phyloP scores from a whole-genome alignment of 2,329 filamentous ascomycete genomes.

The Eutypella sp. region DNA sequence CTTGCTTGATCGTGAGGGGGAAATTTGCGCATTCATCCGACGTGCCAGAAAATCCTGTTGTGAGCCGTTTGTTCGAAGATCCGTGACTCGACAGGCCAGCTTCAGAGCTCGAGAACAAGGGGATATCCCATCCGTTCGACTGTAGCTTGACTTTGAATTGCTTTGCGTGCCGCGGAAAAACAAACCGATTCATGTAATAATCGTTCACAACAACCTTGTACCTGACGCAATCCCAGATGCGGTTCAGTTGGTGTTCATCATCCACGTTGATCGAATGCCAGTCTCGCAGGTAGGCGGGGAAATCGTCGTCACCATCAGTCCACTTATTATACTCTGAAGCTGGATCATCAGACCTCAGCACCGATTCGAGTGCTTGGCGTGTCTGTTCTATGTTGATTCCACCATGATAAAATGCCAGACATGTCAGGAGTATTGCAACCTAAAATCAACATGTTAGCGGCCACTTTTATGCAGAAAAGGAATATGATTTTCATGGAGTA shows the following conservation, averaged over 20 bases:
- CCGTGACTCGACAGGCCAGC: constrained; percentile 1
- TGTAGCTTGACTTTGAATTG: constrained; percentile 61
- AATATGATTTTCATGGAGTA: too few species aligned
- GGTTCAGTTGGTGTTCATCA: constrained; percentile 44
- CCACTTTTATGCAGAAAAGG: not conserved
- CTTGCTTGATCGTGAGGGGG: constrained; percentile 56
- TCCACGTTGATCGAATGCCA: constrained; percentile 57
- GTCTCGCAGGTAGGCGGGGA: constrained; percentile 42
- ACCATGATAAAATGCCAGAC: constrained; percentile 61
- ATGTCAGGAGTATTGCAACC: constrained; percentile 60
- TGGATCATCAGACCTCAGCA: constrained; percentile 53
- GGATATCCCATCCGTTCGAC: constrained; percentile 64
- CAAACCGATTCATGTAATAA: constrained; percentile 57
- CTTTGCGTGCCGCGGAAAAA: constrained; percentile 61
- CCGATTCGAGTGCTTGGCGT: constrained; percentile 40
- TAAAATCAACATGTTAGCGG: constrained; percentile 25
- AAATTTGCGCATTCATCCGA: not conserved
- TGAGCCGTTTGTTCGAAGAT: constrained; percentile 29
- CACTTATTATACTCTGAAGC: constrained; percentile 50
- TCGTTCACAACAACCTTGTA: constrained; percentile 49
- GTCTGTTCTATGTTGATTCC: constrained; percentile 49
- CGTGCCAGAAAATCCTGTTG: constrained; percentile 62
- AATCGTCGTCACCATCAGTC: constrained; percentile 30
- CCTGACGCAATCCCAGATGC: constrained; percentile 47
- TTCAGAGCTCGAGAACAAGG: constrained; percentile 33